phyloP scores from a whole-genome alignment of 148 eudicot species.

The Pharnaceum exiguum region DNA sequence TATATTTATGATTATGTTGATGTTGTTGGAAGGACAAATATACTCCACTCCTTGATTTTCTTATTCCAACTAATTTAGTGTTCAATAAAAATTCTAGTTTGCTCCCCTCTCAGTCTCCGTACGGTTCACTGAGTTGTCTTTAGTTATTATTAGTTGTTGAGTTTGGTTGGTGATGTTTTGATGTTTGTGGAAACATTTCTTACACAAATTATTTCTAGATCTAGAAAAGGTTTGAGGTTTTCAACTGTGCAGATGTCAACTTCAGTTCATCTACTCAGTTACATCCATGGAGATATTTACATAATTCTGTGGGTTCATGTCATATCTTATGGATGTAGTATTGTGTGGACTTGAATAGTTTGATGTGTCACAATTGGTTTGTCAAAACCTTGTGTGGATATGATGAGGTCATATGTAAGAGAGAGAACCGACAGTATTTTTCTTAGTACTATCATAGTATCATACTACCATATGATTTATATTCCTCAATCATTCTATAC shows the following conservation, averaged over 20 bases:
- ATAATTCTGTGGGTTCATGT: slow-evolving; percentile 7
- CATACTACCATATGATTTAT: not conserved
- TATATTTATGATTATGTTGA: no score
- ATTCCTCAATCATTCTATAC: no score
- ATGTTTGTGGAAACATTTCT: not conserved
- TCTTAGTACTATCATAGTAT: no score
- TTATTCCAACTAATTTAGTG: not conserved
- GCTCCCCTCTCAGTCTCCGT: no score
- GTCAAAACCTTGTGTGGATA: slow-evolving; percentile 9
- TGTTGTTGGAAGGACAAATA: no score
- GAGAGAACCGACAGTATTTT: slow-evolving; percentile 10
- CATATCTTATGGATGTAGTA: not conserved
- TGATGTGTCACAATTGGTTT: slow-evolving; percentile 26
- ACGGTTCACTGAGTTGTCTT: not conserved
- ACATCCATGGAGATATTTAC: slow-evolving; percentile 7
- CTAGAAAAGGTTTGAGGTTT: slow-evolving; percentile 13
- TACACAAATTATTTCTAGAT: slow-evolving; percentile 6
- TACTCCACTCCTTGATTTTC: no score
- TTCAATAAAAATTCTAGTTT: no score
- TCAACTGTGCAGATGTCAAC: slow-evolving; percentile 6
- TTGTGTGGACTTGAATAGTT: slow-evolving; percentile 23
- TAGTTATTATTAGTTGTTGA: not conserved
- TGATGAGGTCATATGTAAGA: slow-evolving; percentile 8
- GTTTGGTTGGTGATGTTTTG: slow-evolving; percentile 4
- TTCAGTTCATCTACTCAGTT: slow-evolving; percentile 1